phyloP scores from a whole-genome alignment of 106 monocot species.

The Dendrobium nobile region DNA sequence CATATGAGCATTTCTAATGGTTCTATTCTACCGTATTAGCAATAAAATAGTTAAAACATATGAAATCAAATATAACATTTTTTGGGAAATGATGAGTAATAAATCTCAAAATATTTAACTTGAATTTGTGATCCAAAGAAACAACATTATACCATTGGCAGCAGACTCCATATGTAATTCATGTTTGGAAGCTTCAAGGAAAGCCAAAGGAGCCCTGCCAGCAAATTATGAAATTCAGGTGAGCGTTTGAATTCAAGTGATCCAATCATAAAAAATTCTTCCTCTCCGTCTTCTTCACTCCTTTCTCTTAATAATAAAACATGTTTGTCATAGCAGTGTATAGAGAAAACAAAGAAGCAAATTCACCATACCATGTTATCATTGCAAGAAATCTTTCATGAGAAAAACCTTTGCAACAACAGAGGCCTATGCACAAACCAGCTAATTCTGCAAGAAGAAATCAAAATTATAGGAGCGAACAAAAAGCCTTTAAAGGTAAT shows the following conservation, averaged over 20 bases:
- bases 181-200: conserved; percentile 7
- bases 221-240: neutral
- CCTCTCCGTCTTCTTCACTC: neutral
- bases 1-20: neutral
- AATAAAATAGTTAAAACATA: neutral
- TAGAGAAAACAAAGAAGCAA: neutral
- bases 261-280: neutral
- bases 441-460: neutral
- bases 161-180: neutral
- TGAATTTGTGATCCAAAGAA: too few relatives aligned
- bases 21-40: neutral
- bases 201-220: conserved; percentile 1
- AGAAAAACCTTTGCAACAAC: neutral
- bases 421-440: neutral
- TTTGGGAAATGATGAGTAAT: neutral
- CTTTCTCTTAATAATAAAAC: neutral
- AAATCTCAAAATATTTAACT: too few relatives aligned
- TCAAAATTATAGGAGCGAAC: neutral
- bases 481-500: neutral
- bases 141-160: neutral
- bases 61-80: neutral
- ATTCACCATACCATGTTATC: neutral
- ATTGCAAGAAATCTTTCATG: conserved; percentile 1
- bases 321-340: neutral
- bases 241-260: neutral